Percentiles rank a stretch among this genome's conserved stretches.
Evolutionary conservation across 2,329 filamentous ascomycete genomes (phyloP).

Genomic region (Colletotrichum australisinense): DNA sequence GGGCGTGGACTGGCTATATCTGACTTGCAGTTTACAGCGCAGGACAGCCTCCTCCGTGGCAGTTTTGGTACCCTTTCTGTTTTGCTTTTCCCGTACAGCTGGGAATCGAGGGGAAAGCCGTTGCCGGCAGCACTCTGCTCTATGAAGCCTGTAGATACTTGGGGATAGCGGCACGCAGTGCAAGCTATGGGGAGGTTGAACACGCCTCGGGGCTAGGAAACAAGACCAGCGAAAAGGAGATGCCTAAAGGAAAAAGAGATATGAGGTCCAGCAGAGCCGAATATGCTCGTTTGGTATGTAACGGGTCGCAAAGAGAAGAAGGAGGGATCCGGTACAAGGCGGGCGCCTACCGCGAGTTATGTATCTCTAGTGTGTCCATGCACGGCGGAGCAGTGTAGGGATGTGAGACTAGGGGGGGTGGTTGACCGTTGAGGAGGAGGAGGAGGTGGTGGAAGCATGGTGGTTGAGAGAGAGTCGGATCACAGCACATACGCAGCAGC

Average conservation of each 20-base stretch:
- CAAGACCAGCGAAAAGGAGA: conserved; percentile 42
- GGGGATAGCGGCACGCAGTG: conserved; percentile 13
- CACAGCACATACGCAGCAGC: conserved; percentile 31
- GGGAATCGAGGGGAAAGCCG: conserved; percentile 42
- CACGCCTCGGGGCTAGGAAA: conserved; percentile 30
- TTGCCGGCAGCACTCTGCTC: conserved; percentile 47
- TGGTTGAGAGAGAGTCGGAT: conserved; percentile 30
- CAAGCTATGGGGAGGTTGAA: not conserved
- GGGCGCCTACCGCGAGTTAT: conserved; percentile 62
- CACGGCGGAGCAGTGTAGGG: conserved; percentile 27
- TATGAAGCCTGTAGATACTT: conserved; percentile 12
- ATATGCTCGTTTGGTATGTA: conserved; percentile 46
- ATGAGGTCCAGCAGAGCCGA: conserved; percentile 43
- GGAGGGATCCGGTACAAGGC: conserved; percentile 45
- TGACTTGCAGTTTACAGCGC: conserved; percentile 33
- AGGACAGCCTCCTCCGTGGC: conserved; percentile 11
- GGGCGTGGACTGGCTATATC: conserved; percentile 29
- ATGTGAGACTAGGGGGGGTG: conserved; percentile 1
- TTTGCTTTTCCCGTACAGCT: conserved; percentile 31
- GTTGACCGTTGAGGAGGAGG: too few species aligned
- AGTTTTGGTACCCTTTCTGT: conserved; percentile 34
- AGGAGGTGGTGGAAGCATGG: conserved; percentile 10
- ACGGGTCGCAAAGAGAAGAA: conserved; percentile 54
- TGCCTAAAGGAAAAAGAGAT: conserved; percentile 36
- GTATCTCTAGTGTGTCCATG: conserved; percentile 48